A percentile compares a stretch with the other conserved stretches of the same genome.
Conservation (phyloP, 2,329 filamentous ascomycete species). For the Amesomyces nigricolor region DNA sequence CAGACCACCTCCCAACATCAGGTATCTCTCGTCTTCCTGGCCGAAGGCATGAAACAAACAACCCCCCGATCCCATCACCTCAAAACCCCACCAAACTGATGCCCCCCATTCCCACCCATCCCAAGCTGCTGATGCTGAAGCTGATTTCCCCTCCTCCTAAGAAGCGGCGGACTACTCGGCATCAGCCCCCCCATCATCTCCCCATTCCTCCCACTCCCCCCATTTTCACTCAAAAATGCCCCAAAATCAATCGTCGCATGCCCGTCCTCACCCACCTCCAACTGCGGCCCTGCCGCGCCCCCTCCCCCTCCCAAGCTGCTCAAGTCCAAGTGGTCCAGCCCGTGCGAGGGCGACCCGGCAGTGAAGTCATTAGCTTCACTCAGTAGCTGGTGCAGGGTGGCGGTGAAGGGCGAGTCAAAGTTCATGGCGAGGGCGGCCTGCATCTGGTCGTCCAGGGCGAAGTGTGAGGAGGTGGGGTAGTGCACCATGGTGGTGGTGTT, state of each 20-base stretch:
- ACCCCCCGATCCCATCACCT: constrained; percentile 13
- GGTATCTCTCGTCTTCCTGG: too few relatives aligned
- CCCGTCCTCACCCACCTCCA: too few relatives aligned
- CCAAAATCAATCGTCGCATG: constrained; percentile 39
- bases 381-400: constrained; percentile 58
- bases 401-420: constrained; percentile 54
- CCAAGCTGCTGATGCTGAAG: too few relatives aligned
- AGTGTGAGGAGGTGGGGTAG: constrained; percentile 28
- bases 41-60: neutral
- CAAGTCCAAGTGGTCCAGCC: constrained; percentile 34
- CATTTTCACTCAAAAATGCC: constrained; percentile 39
- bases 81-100: constrained; percentile 24
- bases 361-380: constrained; percentile 49
- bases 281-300: neutral
- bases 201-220: constrained; percentile 27
- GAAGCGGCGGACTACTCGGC: constrained; percentile 44
- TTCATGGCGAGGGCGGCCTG: constrained; percentile 11
- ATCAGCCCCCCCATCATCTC: constrained; percentile 30
- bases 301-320: neutral
- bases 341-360: constrained; percentile 34
- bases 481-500: neutral
- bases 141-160: constrained; percentile 21
- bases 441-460: constrained; percentile 28
- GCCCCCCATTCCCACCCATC: constrained; percentile 2
- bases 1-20: too few relatives aligned